Conservation (phyloP, 768 basidiomycete species). For the Lactarius psammicola region DNA sequence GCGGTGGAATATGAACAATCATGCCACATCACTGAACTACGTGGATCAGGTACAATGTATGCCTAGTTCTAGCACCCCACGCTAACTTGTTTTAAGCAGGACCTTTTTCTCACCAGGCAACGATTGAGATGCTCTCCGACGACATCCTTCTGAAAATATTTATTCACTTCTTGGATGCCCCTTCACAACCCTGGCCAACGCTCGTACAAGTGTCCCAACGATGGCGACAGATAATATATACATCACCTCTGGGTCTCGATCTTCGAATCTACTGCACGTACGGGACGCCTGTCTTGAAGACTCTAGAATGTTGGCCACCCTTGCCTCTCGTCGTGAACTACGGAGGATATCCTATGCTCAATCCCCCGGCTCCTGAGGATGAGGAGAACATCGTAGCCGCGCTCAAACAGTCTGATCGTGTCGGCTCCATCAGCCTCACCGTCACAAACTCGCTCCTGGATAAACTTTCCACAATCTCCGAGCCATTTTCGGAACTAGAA, state of each 20-base stretch:
- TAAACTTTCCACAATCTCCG: not conserved
- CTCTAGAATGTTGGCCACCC: not conserved
- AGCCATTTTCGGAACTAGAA: not conserved
- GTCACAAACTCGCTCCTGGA: not conserved
- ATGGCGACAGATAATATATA: not conserved
- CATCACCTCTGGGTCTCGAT: not conserved
- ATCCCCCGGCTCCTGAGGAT: not conserved
- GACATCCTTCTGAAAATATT: not conserved
- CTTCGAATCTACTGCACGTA: not conserved
- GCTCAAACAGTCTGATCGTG: not conserved
- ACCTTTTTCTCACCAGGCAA: not conserved
- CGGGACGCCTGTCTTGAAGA: not conserved
- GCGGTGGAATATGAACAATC: not conserved
- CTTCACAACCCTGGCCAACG: not conserved
- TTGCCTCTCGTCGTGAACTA: not conserved
- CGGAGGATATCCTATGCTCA: not conserved
- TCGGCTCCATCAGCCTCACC: not conserved
- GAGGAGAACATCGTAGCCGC: not conserved
- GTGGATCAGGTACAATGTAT: not conserved
- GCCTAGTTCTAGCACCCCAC: not conserved
- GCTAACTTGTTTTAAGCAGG: not conserved
- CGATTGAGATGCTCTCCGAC: not conserved
- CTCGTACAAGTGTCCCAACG: not conserved
- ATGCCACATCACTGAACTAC: not conserved
- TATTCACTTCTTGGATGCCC: not conserved